These are phyloP conservation scores for Irpex sp. DNA, from an alignment of 1,284 basidiomycete species.

Conservation along the genomic window DNA sequence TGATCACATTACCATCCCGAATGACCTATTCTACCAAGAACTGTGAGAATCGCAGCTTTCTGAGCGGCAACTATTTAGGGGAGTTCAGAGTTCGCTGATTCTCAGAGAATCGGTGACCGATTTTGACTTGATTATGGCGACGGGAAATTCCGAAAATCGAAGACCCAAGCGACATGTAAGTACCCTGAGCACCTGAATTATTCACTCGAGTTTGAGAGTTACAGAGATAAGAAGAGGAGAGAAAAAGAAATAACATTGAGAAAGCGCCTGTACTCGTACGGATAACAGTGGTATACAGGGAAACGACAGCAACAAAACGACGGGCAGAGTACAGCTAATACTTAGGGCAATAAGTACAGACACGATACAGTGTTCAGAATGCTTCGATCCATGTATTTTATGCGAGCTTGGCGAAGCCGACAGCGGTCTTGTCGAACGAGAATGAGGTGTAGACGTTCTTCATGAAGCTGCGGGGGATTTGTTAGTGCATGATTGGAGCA, in stretches of 20 bases:
- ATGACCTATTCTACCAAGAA: no score
- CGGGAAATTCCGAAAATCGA: no score
- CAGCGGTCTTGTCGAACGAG: conserved; percentile 14
- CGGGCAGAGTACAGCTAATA: not conserved
- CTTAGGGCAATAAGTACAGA: not conserved
- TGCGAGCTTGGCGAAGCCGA: conserved; percentile 19
- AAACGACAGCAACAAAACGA: not conserved
- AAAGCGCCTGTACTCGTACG: not conserved
- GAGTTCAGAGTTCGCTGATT: no score
- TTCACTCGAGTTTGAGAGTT: not conserved
- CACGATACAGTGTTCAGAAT: not conserved
- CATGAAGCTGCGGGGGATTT: conserved; percentile 16
- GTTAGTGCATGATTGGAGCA: not conserved
- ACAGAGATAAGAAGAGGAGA: not conserved
- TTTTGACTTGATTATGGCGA: no score
- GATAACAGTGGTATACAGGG: not conserved
- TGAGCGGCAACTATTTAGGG: no score
- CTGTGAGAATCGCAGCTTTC: no score
- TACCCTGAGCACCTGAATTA: no score
- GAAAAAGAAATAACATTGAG: not conserved
- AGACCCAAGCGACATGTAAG: no score
- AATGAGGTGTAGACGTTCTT: conserved; percentile 22
- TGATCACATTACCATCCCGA: no score
- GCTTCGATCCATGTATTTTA: not conserved
- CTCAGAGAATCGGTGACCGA: no score